Percentiles rank a stretch among this genome's conserved stretches.
Evolutionary conservation across 768 basidiomycete species (phyloP).

Genomic region (Psilocybe subaeruginosa): DNA sequence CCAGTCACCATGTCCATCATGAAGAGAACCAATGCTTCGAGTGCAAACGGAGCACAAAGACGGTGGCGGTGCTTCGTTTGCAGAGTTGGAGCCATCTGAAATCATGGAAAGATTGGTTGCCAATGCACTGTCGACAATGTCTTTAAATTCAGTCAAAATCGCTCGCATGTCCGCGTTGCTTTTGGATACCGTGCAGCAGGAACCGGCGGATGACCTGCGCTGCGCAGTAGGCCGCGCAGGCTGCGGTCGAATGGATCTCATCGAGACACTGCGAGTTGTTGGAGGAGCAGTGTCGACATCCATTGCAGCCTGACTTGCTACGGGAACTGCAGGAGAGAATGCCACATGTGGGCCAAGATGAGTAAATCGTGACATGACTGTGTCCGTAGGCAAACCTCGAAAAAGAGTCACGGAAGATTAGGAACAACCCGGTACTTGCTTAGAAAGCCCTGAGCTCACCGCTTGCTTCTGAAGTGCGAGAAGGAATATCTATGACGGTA

Average conservation of each 20-base stretch:
- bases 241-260: constrained; percentile 9
- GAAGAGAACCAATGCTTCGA: constrained; percentile 21
- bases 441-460: constrained; percentile 9
- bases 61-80: constrained; percentile 17
- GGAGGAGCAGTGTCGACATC: constrained; percentile 8
- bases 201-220: constrained; percentile 10
- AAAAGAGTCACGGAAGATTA: neutral
- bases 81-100: neutral
- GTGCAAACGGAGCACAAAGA: constrained; percentile 38
- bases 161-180: constrained; percentile 51
- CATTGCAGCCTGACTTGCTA: constrained; percentile 8
- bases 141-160: constrained; percentile 54
- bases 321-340: neutral
- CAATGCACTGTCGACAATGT: constrained; percentile 52
- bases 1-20: constrained; percentile 29
- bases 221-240: constrained; percentile 16
- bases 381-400: neutral
- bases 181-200: constrained; percentile 48
- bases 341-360: neutral
- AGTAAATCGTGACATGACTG: neutral
- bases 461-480: constrained; percentile 23
- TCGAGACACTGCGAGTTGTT: neutral
- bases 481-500: constrained; percentile 55
- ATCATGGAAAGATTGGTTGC: neutral
- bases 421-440: neutral